Conservation (phyloP, 1,284 basidiomycete species). For the Trichosporon ovoides region DNA sequence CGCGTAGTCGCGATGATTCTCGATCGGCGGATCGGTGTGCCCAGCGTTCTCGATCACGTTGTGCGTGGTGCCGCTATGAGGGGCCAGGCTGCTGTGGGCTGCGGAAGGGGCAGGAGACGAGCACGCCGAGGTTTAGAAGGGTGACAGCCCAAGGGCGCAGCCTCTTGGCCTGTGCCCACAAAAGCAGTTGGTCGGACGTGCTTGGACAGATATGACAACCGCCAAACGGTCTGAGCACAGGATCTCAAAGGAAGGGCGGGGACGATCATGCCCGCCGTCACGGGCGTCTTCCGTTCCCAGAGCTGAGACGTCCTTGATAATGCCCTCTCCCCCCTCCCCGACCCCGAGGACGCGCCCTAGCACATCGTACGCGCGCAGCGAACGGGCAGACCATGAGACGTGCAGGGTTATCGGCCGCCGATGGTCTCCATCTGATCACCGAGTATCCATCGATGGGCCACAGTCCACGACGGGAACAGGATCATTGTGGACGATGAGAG, state of each 20-base stretch:
- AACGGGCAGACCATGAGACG: too few species aligned
- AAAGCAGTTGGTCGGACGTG: not conserved
- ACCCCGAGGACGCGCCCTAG: too few species aligned
- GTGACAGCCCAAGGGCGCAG: not conserved
- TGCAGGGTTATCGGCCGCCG: too few species aligned
- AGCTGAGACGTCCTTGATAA: too few species aligned
- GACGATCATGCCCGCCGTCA: not conserved
- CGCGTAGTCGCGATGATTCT: not conserved
- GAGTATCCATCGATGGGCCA: too few species aligned
- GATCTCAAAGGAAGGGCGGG: not conserved
- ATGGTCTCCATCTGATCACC: too few species aligned
- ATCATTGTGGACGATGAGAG: too few species aligned
- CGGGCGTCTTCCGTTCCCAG: too few species aligned
- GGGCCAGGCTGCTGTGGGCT: not conserved
- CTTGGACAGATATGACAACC: not conserved
- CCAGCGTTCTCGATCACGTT: not conserved
- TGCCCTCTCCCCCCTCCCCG: too few species aligned
- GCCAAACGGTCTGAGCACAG: not conserved
- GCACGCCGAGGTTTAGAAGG: not conserved
- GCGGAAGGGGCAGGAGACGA: not conserved
- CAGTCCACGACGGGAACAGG: too few species aligned
- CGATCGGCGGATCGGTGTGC: not conserved
- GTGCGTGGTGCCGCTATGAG: not conserved
- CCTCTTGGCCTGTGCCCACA: not conserved
- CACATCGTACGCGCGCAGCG: too few species aligned